phyloP scores from a whole-genome alignment of 1,139 yeast species.

The Saccharomyces hybrid region DNA sequence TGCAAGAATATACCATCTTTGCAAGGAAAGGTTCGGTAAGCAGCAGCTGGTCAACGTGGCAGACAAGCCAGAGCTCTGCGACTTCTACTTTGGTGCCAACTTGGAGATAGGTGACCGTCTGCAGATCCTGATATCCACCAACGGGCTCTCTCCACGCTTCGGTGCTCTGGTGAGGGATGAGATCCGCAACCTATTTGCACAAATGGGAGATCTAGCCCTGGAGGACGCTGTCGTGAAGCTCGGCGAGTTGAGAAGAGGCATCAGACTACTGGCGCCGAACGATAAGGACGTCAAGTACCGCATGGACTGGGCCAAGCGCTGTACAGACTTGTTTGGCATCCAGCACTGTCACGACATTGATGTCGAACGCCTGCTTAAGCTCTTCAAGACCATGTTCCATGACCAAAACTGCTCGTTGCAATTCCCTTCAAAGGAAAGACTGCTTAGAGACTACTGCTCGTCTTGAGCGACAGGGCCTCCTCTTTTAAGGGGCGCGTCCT shows the following conservation, averaged over 20 bases:
- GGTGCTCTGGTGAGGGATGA: conserved; percentile 28
- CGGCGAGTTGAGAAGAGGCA: conserved; percentile 19
- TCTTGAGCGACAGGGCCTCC: conserved; percentile 1
- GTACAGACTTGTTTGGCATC: conserved; percentile 28
- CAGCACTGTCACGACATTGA: conserved; percentile 22
- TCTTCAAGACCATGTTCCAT: conserved; percentile 17
- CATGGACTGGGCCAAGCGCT: conserved; percentile 29
- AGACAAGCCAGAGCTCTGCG: conserved; percentile 32
- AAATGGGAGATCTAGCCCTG: conserved; percentile 13
- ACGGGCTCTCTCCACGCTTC: conserved; percentile 30
- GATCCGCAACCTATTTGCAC: conserved; percentile 12
- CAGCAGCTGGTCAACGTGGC: conserved; percentile 31
- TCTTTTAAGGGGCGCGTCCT: not conserved
- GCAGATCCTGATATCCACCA: conserved; percentile 29
- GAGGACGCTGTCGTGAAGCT: conserved; percentile 21
- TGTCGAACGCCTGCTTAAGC: conserved; percentile 14
- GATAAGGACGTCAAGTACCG: conserved; percentile 20
- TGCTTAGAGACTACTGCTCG: conserved; percentile 5
- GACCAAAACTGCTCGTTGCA: not conserved
- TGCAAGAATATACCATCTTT: conserved; percentile 19
- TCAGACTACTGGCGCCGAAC: conserved; percentile 14
- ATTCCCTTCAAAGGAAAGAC: conserved; percentile 5
- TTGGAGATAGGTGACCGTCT: conserved; percentile 11
- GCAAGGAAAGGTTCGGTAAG: conserved; percentile 21
- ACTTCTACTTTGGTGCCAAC: conserved; percentile 32